Conservation (phyloP, 352 stramenopile species). For the Phytopythium chamaehyphon region DNA sequence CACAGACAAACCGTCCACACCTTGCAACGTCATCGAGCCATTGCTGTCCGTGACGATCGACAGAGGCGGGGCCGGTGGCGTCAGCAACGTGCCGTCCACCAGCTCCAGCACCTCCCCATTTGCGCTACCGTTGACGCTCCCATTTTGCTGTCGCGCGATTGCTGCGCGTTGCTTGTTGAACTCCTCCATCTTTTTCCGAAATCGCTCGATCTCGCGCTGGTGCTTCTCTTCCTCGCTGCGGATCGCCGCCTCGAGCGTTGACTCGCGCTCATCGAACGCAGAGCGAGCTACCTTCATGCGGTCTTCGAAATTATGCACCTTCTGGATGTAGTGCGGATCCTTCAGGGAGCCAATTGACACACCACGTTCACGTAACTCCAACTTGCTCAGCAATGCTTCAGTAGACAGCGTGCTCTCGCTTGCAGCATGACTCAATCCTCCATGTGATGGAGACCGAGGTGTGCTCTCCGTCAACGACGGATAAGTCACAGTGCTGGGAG, state of each 20-base stretch:
- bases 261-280: slow-evolving; percentile 66
- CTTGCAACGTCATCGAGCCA: neutral
- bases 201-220: slow-evolving; percentile 77
- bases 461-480: slow-evolving; percentile 16
- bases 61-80: neutral
- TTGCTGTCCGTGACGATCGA: slow-evolving; percentile 3
- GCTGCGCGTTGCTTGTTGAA: slow-evolving; percentile 75
- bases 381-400: slow-evolving; percentile 36
- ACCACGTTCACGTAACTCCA: slow-evolving; percentile 46
- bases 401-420: slow-evolving; percentile 41
- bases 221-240: slow-evolving; percentile 80
- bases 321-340: slow-evolving; percentile 51
- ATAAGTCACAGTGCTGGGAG: slow-evolving; percentile 19
- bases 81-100: slow-evolving; percentile 2
- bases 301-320: slow-evolving; percentile 66
- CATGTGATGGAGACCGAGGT: slow-evolving; percentile 24
- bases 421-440: slow-evolving; percentile 28
- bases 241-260: slow-evolving; percentile 65
- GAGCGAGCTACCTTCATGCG: slow-evolving; percentile 51
- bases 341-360: slow-evolving; percentile 56
- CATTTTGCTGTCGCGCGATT: slow-evolving; percentile 56
- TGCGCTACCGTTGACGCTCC: slow-evolving; percentile 16
- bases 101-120: slow-evolving; percentile 8
- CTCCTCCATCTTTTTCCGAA: slow-evolving; percentile 81
- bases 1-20: too few species aligned